Evolutionary conservation across 352 stramenopile genomes (phyloP), one percentile per base, ranked within the genome.

Genomic region (Phytophthora boehmeriae): DNA sequence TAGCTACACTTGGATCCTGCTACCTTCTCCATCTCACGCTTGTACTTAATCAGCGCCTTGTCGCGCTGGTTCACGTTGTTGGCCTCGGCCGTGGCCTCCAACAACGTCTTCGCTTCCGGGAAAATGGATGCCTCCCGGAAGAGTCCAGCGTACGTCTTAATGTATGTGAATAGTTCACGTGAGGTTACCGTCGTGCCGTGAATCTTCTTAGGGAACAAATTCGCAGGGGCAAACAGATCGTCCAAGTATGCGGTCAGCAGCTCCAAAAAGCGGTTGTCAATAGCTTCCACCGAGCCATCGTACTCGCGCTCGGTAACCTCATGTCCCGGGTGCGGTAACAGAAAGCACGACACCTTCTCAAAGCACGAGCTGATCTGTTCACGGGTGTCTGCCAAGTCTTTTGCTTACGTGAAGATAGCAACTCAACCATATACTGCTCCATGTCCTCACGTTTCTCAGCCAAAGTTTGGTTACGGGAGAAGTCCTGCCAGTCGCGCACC

Each of bases 401-500:
- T 51, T 98, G 92, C 65, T 95, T 93, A 23, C 97, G 88, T 39
- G 95, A 92, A 19, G 82, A 85, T 17, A 99, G 82, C 20, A 99
- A 75, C 51, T 98, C 85, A 41, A 91, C 75, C 66, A 98, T 90
- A 71, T 99, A 99, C 54, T 88, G 73, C 47, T 92, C 78, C 95
- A 99, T 99, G 76, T 98, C 89, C 30, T 92, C 79, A 46, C 92
- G 81, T 61, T 96, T 96, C 62, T 96, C 86, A 11, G 86, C 76
- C 46, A 97, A 57, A 58, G 71, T 98, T 82, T 86, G 90, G 70
- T 77, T 98, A 35, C 85, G 76, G n/a, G 82, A 96, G 65, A 98
- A 98, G 63, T 98, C 96, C 71, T 99, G 96, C 96, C 97, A 99
- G 80, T 99, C 97, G 25, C 98, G 92, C 54, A 99, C 96, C 14